These are phyloP conservation scores for Albizia julibrissin DNA, from an alignment of 306 rosid genomes.

Conservation along the genomic window DNA sequence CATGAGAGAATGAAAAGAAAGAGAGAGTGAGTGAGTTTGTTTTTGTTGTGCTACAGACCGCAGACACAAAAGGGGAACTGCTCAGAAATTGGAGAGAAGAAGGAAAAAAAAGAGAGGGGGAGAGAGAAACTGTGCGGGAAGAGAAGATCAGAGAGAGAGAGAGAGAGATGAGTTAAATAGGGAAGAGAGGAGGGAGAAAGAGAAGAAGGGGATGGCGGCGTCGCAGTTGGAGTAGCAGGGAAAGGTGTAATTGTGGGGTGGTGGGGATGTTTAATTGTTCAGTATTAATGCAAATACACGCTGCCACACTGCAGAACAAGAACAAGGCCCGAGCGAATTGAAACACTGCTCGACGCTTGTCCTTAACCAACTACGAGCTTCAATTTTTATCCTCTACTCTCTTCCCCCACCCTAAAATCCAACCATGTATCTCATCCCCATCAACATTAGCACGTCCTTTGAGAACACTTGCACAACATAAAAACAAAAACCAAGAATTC, in stretches of 20 bases:
- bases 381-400: slow-evolving; percentile 27
- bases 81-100: slow-evolving; percentile 27
- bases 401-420: slow-evolving; percentile 11
- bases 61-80: slow-evolving; percentile 49
- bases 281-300: slow-evolving; percentile 43
- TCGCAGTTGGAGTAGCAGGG: slow-evolving; percentile 31
- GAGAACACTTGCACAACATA: not conserved
- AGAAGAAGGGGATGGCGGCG: slow-evolving; percentile 84
- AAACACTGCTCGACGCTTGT: slow-evolving; percentile 36
- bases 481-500: slow-evolving; percentile 10
- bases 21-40: slow-evolving; percentile 35
- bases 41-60: slow-evolving; percentile 29
- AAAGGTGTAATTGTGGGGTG: slow-evolving; percentile 47
- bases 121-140: slow-evolving; percentile 35
- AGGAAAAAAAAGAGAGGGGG: not conserved
- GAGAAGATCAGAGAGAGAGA: slow-evolving; percentile 32
- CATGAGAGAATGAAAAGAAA: not conserved
- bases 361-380: slow-evolving; percentile 36
- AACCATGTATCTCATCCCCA: slow-evolving; percentile 22
- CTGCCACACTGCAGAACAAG: not conserved
- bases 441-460: not conserved
- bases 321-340: slow-evolving; percentile 7
- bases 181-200: slow-evolving; percentile 45
- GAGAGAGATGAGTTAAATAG: slow-evolving; percentile 45
- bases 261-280: not conserved